phyloP scores from a whole-genome alignment of 805 yeast species.

The Sugiyamaella chiloensis region DNA sequence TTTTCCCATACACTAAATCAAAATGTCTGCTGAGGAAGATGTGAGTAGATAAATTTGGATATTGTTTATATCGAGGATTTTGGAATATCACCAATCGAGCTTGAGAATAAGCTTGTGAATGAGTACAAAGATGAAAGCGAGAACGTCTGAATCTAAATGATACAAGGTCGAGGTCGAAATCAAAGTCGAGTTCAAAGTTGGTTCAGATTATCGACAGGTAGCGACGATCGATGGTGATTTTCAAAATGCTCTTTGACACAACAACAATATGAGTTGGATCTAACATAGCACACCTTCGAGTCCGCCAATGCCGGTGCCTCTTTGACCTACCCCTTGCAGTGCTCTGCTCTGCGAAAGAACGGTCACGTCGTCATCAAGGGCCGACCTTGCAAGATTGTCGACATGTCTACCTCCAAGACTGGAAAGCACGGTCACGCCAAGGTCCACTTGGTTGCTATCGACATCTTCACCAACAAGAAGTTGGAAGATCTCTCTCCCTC shows the following conservation, averaged over 20 bases:
- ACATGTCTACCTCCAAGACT: slow-evolving; percentile 99
- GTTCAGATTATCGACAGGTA: no score
- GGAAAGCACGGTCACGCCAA: slow-evolving; percentile 99
- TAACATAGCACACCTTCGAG: slow-evolving; percentile 81
- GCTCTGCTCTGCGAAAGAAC: slow-evolving; percentile 99
- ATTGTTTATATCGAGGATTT: no score
- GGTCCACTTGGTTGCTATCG: slow-evolving; percentile 98
- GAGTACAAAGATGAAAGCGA: no score
- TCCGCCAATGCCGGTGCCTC: slow-evolving; percentile 99
- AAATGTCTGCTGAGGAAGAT: slow-evolving; percentile 17
- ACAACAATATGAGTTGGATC: slow-evolving; percentile 1
- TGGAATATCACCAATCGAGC: no score
- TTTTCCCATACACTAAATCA: slow-evolving; percentile 4
- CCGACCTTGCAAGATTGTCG: slow-evolving; percentile 99
- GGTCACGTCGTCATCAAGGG: slow-evolving; percentile 98
- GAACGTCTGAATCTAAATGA: no score
- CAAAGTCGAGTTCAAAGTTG: no score
- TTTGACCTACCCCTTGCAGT: slow-evolving; percentile 96
- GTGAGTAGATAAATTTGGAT: slow-evolving; percentile 4
- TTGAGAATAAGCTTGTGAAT: no score
- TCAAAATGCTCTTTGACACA: not conserved
- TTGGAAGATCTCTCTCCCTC: slow-evolving; percentile 99
- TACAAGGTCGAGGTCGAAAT: no score
- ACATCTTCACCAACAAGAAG: slow-evolving; percentile 98
- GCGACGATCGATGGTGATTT: no score